Evolutionary conservation across 192 early-diverging fungal species (phyloP), one percentile per base, ranked within the genome.

Genomic region (Backusella westeae): DNA sequence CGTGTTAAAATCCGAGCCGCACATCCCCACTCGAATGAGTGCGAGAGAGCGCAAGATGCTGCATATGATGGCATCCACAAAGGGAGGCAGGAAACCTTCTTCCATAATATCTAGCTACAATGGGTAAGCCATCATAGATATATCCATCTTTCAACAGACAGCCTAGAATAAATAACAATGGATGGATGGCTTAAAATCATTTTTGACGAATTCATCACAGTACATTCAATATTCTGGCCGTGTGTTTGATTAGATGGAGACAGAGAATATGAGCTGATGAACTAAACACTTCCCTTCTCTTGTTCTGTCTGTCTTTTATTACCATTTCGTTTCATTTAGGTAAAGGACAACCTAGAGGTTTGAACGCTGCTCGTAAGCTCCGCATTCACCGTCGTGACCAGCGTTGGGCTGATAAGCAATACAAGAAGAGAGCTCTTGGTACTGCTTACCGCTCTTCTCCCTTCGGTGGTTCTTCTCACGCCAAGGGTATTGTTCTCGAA

Each of bases 401-500:
- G 87, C 92, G 97, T 79, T 99, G 98, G 98, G 97, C 98, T 44
- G 98, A 99, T 81, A 96, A 97, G 89, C 89, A 92, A 79, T 99
- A 97, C 93, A 99, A 99, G 92, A 94, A 95, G 90, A 90, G 96
- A 82, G 96, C 96, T 72, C 91, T 99, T 73, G 97, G 97, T 84
- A 99, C 98, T 80, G 95, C 96, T 63, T 99, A 87, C 94, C 95
- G 94, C 88, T 96, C 90, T 85, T 97, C 96, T 81, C 98, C 98
- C 65, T 99, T 99, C 90, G 96, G 96, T 89, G 98, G 97, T 74
- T 94, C 98, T 59, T 99, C 98, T 69, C 98, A 99, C 90, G 98
- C 98, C 87, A 99, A 99, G 95, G 98, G 98, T 77, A 99, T 99
- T 83, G 96, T 98, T 75, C 91, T 99, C 74, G 98, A 99, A 91